Percentiles rank a stretch among this genome's conserved stretches.
phyloP scores from a whole-genome alignment of 2,329 filamentous ascomycete genomes.

The Penicillium sp. region DNA sequence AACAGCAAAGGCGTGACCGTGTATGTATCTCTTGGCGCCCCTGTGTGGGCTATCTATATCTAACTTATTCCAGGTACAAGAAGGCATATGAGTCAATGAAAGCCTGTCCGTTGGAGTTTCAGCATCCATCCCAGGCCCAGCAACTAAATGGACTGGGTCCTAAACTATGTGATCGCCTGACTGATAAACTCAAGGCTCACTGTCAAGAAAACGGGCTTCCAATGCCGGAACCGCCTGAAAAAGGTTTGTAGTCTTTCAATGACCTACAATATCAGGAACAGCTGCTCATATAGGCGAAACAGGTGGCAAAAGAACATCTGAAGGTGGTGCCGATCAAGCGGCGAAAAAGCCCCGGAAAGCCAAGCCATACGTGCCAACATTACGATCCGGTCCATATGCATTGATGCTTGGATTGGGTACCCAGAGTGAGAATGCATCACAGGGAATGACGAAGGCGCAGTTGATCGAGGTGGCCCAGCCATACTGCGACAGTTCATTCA shows the following conservation, averaged over 20 bases:
- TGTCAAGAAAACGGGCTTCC: slow-evolving; percentile 66
- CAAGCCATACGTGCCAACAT: slow-evolving; percentile 69
- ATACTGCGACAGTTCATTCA: slow-evolving; percentile 72
- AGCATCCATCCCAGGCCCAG: slow-evolving; percentile 70
- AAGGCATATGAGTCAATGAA: slow-evolving; percentile 76
- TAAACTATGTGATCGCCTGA: slow-evolving; percentile 68
- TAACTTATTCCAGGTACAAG: slow-evolving; percentile 57
- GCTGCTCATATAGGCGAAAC: slow-evolving; percentile 13
- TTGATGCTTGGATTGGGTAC: slow-evolving; percentile 66
- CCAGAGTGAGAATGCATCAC: slow-evolving; percentile 54
- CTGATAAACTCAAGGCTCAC: slow-evolving; percentile 55
- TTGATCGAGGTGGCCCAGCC: slow-evolving; percentile 69
- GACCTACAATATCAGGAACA: slow-evolving; percentile 11
- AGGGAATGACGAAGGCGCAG: slow-evolving; percentile 65
- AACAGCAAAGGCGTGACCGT: slow-evolving; percentile 66
- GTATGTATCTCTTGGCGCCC: slow-evolving; percentile 30
- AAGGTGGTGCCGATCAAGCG: slow-evolving; percentile 35
- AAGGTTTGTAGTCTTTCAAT: slow-evolving; percentile 33
- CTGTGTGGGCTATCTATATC: not conserved
- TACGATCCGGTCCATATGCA: slow-evolving; percentile 73
- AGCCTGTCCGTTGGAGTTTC: slow-evolving; percentile 67
- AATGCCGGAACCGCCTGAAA: slow-evolving; percentile 61
- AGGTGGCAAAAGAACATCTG: slow-evolving; percentile 33
- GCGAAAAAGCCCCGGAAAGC: slow-evolving; percentile 57
- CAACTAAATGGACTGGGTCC: slow-evolving; percentile 72